Evolutionary conservation across 169 alveolate species (phyloP).

Genomic region (Theileria annulata): DNA sequence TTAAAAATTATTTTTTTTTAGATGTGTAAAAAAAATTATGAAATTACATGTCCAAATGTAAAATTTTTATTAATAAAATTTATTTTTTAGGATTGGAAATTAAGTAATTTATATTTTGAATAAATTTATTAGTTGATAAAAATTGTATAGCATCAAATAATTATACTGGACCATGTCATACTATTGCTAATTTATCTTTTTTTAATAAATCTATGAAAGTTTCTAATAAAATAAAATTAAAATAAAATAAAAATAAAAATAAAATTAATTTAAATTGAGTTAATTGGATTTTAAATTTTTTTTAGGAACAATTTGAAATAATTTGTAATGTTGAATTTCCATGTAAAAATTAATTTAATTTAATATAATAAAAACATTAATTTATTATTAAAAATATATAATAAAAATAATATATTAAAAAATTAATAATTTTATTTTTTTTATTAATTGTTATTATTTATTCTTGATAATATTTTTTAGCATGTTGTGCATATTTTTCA

Average conservation of each 20-base stretch:
- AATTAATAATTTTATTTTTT: not conserved
- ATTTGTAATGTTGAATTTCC: conserved; percentile 56
- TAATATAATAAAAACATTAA: no score
- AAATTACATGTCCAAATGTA: conserved; percentile 53
- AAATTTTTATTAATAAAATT: no score
- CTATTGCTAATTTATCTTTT: conserved; percentile 51
- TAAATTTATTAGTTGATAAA: conserved; percentile 16
- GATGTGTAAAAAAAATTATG: conserved; percentile 26
- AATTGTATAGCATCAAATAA: conserved; percentile 47
- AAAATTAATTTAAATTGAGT: not conserved
- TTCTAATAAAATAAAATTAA: no score
- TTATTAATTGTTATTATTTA: not conserved
- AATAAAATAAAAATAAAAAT: no score
- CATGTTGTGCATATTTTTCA: conserved; percentile 90
- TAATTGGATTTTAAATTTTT: no score
- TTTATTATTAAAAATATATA: no score
- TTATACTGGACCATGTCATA: conserved; percentile 62
- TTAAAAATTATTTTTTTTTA: not conserved
- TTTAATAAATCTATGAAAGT: conserved; percentile 50
- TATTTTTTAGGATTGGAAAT: conserved; percentile 49
- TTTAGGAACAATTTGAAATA: conserved; percentile 44
- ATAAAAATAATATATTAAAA: not conserved
- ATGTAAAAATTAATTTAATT: conserved; percentile 3
- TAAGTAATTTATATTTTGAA: not conserved
- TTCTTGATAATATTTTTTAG: conserved; percentile 87